Base-by-base conservation (phyloP, 2,329 filamentous ascomycete species). In the Colletotrichum acutatum region DNA sequence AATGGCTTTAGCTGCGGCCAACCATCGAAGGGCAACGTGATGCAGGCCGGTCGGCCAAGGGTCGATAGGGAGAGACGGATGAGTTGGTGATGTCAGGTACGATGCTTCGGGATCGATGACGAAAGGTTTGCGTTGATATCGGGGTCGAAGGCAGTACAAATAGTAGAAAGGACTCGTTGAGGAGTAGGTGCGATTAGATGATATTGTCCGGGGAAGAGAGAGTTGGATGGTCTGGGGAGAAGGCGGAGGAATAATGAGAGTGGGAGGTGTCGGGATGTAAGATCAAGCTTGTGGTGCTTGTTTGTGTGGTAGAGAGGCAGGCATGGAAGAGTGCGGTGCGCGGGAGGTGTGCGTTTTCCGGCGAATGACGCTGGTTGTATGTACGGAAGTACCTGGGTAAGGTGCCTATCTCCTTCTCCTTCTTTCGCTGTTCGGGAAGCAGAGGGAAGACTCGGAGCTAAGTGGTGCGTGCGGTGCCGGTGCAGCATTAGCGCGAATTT, bases 1-100 rank as follows among this genome's bases (percentile, higher is more conserved):
- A 84, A 85, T 86, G 84, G 84, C 85, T 75, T 76, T 82, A 80
- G 78, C 59, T 74, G 75, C 74, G 69, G 66, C 60, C 61, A 66
- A 75, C 72, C 74, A 75, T 75, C 68, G 74, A 74, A 70, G 56
- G 65, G 66, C 28, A 59, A 66, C 11, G 62, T 64, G 57, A 52
- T 72, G 62, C 11, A 72, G 71, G 68, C 71, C 71, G 66, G n/a
- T 49, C 42, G 65, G 61, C 63, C 71, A 49, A 49, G 56, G 28
- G 30, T 66, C 30, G 49, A 37, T 57, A 61, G 30, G 49, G 66
- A 46, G 30, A 19, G 28, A 46, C 66, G 60, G 42, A n/a, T 28
- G 61, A 53, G 57, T 66, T 61, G 65, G 53, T 42, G 54, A 34
- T 28, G 19, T 46, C 46, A 37, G 64, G 32, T 34, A 22, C 19